phyloP scores from a whole-genome alignment of 805 yeast species.

The Candida coquimbonensis region DNA sequence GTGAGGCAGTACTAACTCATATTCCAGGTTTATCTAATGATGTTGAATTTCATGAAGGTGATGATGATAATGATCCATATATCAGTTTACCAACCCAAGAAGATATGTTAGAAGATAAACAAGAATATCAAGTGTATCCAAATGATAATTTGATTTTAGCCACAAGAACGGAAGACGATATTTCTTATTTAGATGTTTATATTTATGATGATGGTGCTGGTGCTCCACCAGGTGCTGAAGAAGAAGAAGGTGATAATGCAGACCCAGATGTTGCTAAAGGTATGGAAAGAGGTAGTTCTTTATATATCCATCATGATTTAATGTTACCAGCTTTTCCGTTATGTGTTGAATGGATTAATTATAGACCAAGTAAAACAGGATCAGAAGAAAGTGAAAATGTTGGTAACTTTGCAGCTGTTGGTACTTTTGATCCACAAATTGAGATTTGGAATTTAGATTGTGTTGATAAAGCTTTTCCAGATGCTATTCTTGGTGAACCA shows the following conservation, averaged over 20 bases:
- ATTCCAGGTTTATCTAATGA: slow-evolving; percentile 66
- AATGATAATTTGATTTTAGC: slow-evolving; percentile 87
- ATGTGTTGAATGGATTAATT: slow-evolving; percentile 92
- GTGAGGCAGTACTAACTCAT: slow-evolving; percentile 57
- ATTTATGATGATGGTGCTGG: slow-evolving; percentile 93
- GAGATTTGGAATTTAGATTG: slow-evolving; percentile 95
- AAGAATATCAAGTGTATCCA: slow-evolving; percentile 80
- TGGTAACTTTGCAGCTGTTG: slow-evolving; percentile 93
- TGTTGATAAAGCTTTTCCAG: slow-evolving; percentile 92
- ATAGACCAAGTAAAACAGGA: slow-evolving; percentile 40
- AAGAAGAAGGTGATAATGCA: slow-evolving; percentile 54
- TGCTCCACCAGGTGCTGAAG: slow-evolving; percentile 60
- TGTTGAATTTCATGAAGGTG: slow-evolving; percentile 49
- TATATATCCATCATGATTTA: slow-evolving; percentile 93
- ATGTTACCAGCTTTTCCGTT: slow-evolving; percentile 97
- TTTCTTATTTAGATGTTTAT: slow-evolving; percentile 87
- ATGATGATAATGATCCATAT: slow-evolving; percentile 36
- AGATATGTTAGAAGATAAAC: slow-evolving; percentile 69
- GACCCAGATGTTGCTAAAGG: slow-evolving; percentile 77
- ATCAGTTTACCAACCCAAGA: slow-evolving; percentile 39
- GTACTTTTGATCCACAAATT: slow-evolving; percentile 95
- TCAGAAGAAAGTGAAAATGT: slow-evolving; percentile 38
- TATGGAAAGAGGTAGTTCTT: slow-evolving; percentile 58
- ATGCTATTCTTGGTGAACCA: slow-evolving; percentile 81
- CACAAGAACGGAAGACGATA: slow-evolving; percentile 92